phyloP scores from a whole-genome alignment of 106 monocot species.

The Xerophyta viscosa region DNA sequence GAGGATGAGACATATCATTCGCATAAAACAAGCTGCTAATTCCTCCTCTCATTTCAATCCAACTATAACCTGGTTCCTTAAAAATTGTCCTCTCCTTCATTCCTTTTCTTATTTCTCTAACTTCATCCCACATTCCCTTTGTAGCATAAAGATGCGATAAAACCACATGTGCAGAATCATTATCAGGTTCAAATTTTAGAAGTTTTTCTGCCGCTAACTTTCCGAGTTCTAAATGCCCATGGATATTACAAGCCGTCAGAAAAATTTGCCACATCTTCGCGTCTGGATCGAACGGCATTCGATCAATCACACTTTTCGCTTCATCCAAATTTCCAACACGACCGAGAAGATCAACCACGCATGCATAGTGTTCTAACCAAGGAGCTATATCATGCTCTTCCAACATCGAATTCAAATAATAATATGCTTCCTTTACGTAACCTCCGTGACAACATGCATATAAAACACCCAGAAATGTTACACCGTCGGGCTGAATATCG shows the following conservation, averaged over 20 bases:
- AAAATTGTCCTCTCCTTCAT: slow-evolving; percentile 6
- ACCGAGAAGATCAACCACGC: slow-evolving; percentile 9
- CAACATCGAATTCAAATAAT: slow-evolving; percentile 4
- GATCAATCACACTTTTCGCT: slow-evolving; percentile 2
- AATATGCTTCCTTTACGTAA: slow-evolving; percentile 4
- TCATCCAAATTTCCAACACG: slow-evolving; percentile 5
- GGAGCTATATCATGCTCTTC: slow-evolving; percentile 2
- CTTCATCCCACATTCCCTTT: slow-evolving; percentile 8
- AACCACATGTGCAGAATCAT: slow-evolving; percentile 3
- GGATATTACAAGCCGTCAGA: slow-evolving; percentile 2
- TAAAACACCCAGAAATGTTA: slow-evolving; percentile 9
- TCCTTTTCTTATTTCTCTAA: slow-evolving; percentile 3
- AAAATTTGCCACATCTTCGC: slow-evolving; percentile 7
- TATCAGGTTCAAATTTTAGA: not conserved
- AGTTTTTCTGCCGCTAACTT: not conserved
- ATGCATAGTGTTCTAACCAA: slow-evolving; percentile 13
- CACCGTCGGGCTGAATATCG: not conserved
- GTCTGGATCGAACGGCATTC: not conserved
- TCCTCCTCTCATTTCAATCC: slow-evolving; percentile 4
- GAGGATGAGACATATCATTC: slow-evolving; percentile 3
- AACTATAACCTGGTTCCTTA: slow-evolving; percentile 12
- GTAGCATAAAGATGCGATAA: slow-evolving; percentile 8
- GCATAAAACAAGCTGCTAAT: slow-evolving; percentile 5
- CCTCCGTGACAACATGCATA: slow-evolving; percentile 10
- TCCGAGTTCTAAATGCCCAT: not conserved